Evolutionary conservation across 2,329 filamentous ascomycete genomes (phyloP).

Genomic region (Botrytis sinoallii): DNA sequence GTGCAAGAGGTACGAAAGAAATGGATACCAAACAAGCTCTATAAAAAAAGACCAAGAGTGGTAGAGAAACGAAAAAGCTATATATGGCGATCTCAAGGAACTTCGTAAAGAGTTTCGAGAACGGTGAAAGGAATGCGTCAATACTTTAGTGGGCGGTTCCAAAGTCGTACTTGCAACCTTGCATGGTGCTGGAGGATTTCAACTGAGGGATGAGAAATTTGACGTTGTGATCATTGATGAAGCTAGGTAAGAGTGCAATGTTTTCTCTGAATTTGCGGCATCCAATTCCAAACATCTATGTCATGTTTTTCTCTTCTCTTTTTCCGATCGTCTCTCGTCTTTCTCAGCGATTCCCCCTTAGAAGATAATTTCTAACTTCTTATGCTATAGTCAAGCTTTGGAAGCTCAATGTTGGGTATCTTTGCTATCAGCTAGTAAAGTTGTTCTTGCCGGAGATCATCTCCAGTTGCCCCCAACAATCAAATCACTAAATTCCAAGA

Average conservation of each 20-base stretch:
- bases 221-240: conserved; percentile 96
- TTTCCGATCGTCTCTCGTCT: not conserved
- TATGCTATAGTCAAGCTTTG: conserved; percentile 66
- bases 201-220: conserved; percentile 76
- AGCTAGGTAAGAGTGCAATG: conserved; percentile 50
- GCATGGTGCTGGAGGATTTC: conserved; percentile 84
- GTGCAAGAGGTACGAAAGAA: conserved; percentile 85
- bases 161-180: conserved; percentile 90
- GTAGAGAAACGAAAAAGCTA: conserved; percentile 75
- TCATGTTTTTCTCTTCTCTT: not conserved
- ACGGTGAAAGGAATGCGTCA: conserved; percentile 78
- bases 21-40: conserved; percentile 90
- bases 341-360: not conserved
- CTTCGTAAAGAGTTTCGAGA: conserved; percentile 85
- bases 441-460: conserved; percentile 90
- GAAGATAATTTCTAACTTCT: not conserved
- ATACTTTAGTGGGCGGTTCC: conserved; percentile 69
- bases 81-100: conserved; percentile 82
- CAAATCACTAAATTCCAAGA: conserved; percentile 66
- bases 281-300: not conserved
- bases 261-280: no score
- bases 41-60: conserved; percentile 81
- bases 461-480: conserved; percentile 92
- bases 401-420: conserved; percentile 98
- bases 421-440: conserved; percentile 74